These are phyloP conservation scores for Cladophialophora yegresii DNA, from an alignment of 2,329 filamentous ascomycete species.

Conservation along the genomic window DNA sequence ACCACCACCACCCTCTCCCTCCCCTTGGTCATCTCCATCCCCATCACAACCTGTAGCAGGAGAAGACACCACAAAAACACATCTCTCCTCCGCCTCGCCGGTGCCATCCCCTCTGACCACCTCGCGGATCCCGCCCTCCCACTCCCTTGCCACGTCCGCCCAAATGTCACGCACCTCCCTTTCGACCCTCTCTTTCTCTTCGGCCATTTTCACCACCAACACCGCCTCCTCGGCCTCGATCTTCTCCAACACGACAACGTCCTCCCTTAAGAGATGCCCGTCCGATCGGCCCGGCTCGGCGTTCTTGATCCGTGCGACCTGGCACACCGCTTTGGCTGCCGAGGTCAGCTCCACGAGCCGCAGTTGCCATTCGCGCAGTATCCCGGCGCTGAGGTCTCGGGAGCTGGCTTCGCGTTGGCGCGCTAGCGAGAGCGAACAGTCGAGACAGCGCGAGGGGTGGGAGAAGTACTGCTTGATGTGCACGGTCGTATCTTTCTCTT, in stretches of 20 bases:
- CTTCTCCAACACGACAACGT: not conserved
- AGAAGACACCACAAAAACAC: slow-evolving; percentile 7
- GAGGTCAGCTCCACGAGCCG: slow-evolving; percentile 2
- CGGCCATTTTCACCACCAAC: not conserved
- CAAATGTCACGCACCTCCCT: slow-evolving; percentile 12
- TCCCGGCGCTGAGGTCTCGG: slow-evolving; percentile 1
- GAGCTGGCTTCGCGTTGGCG: slow-evolving; percentile 2
- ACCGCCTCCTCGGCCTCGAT: not conserved
- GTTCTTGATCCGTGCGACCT: not conserved
- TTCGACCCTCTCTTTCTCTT: not conserved
- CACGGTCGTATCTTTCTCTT: not conserved
- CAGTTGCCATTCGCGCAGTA: not conserved
- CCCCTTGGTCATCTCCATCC: too few species aligned
- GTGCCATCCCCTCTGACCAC: slow-evolving; percentile 18
- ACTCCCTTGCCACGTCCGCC: slow-evolving; percentile 8
- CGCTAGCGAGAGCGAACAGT: slow-evolving; percentile 18
- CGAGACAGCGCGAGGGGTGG: slow-evolving; percentile 14
- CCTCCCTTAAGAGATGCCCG: not conserved
- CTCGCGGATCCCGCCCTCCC: slow-evolving; percentile 21
- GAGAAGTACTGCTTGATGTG: slow-evolving; percentile 14
- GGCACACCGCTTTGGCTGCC: not conserved
- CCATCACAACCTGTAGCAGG: too few species aligned
- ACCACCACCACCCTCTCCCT: not conserved
- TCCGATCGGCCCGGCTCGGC: not conserved
- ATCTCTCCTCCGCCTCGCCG: slow-evolving; percentile 19